These are phyloP conservation scores for Suillus variegatus DNA, from an alignment of 768 basidiomycete species.

Conservation along the genomic window DNA sequence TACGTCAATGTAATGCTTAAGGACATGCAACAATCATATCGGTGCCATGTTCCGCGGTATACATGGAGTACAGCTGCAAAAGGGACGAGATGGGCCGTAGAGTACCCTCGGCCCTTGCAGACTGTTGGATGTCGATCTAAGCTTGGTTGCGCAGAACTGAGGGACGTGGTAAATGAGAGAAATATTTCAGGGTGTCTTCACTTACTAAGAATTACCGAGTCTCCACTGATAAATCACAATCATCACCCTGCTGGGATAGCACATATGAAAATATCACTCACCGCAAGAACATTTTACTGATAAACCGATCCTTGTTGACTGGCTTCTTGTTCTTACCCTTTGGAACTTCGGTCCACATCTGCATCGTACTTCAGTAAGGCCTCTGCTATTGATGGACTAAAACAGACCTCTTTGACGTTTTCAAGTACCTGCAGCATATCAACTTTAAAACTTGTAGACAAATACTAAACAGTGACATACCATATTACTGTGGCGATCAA, in stretches of 20 bases:
- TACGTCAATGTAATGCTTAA: constrained; percentile 2
- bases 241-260: constrained; percentile 14
- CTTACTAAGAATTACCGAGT: constrained; percentile 96
- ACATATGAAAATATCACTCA: constrained; percentile 34
- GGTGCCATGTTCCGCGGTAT: not conserved
- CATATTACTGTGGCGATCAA: constrained; percentile 99
- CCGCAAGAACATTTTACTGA: constrained; percentile 99
- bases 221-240: constrained; percentile 59
- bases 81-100: not conserved
- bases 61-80: not conserved
- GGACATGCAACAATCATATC: not conserved
- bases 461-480: constrained; percentile 43
- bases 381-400: constrained; percentile 4
- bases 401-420: constrained; percentile 92
- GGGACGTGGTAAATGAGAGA: constrained; percentile 36
- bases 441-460: constrained; percentile 11
- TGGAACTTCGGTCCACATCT: constrained; percentile 99
- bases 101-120: not conserved
- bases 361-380: constrained; percentile 12
- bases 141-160: constrained; percentile 79
- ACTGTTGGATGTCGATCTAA: constrained; percentile 30
- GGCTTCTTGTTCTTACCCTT: constrained; percentile 99
- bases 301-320: constrained; percentile 98
- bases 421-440: constrained; percentile 74
- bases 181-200: constrained; percentile 16